Base-by-base conservation (phyloP, 2,329 filamentous ascomycete genomes). In the Cercospora canescens region DNA sequence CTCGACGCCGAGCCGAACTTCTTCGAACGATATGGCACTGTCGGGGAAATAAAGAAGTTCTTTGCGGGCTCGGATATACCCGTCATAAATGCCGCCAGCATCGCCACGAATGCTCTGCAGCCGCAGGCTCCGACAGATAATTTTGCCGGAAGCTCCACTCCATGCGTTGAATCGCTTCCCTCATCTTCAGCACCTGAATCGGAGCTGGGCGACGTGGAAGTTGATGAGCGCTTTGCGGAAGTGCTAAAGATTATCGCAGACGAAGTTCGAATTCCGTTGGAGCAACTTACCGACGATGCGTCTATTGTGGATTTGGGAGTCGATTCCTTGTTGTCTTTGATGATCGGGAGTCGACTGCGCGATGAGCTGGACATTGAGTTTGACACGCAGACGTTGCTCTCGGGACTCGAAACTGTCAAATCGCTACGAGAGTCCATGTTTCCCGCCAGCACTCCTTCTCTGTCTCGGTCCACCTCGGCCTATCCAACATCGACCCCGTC, bases 231-330 rank as follows among this genome's bases (percentile, higher is more conserved):
- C 16, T 70, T 72, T 28, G 69, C 73, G 4, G 75, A 78, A 12
- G 76, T 78, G 56, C 77, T 79, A 28, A 79, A 80, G 41, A 76
- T 80, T 37, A 82, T 80, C 60, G 71, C 84, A 50, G 83, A 82
- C 21, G 80, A 82, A 63, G 81, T 81, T 74, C 81, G 84, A 64
- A 78, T 85, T 39, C 82, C 82, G 14, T 79, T 83, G 62, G 83
- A 84, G 77, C 91, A 91, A 85, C 88, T 88, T 64, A 87, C 91
- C n/a, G 86, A 89, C 26, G 81, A 89, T 11, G 78, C 80, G 16
- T 83, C 85, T 70, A 82, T 85, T 68, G 82, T 81, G 2, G 83
- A 85, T 64, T n/a, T n/a, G n/a, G n/a, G n/a, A n/a, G n/a, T n/a
- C n/a, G 76, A 81, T 41, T 86, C 88, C 32, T 89, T 91, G 60